Base-by-base conservation (phyloP, 2,329 filamentous ascomycete species). In the Aspergillus intermedius region DNA sequence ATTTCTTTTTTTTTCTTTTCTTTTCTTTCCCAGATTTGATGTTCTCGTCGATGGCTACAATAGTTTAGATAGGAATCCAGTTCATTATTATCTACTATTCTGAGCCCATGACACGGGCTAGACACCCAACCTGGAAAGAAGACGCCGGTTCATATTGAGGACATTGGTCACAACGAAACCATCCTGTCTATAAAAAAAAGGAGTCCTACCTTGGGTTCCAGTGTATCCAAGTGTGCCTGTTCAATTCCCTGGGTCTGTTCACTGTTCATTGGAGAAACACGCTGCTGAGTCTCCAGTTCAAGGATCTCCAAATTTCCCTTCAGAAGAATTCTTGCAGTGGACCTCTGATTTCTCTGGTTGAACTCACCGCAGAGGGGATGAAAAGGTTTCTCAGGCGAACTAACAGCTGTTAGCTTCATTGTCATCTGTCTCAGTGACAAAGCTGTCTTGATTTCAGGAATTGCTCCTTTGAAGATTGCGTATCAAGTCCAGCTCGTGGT, bases 141-240 rank as follows among this genome's bases (percentile, higher is more conserved):
- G 47, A 50, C 47, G 8, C 54, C 50, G 28, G 50, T 56, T 15
- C 53, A 54, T 52, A 52, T 56, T n/a, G 47, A 56, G 32, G 52
- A 56, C 46, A 48, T 56, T 4, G 47, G 8, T 13, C 48, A n/a
- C 43, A 52, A 56, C 32, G 47, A 54, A 30, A 56, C 54, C 6
- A 53, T 52, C 15, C 28, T 56, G 25, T 44, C 34, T 7, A 56
- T 50, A 2, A 47, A 47, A 47, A 56, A 40, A 56, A 54, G 28
- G 41, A 44, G 37, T 56, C 54, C 28, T 15, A 54, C 43, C 39
- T 56, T n/a, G n/a, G n/a, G n/a, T n/a, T n/a, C 13, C 45, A 56
- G 32, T 45, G 52, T 4, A 54, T 56, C 22, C 46, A 53, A 37
- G 30, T 53, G 19, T 54, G 50, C 42, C 45, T 56, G 3, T 56